phyloP scores from a whole-genome alignment of 805 yeast genomes.

The Priceomyces castillae region DNA sequence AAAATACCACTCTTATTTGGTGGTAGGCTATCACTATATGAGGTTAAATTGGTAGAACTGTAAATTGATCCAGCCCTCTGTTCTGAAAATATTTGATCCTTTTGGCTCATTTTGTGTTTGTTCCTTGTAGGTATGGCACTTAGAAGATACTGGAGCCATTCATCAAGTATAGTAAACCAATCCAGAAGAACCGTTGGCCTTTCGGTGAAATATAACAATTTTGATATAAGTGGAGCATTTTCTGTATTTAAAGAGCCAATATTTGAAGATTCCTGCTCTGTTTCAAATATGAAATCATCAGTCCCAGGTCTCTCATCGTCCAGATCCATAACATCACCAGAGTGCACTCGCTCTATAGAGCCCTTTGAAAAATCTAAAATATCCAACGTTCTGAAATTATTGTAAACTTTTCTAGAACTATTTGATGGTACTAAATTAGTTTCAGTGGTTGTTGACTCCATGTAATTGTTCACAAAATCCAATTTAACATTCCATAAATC shows the following conservation, averaged over 20 bases:
- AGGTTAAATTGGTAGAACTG: neutral
- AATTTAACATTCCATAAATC: constrained; percentile 24
- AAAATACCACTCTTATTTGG: neutral
- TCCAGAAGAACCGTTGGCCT: constrained; percentile 3
- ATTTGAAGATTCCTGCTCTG: constrained; percentile 2
- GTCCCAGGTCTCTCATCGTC: constrained; percentile 7
- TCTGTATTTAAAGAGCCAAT: neutral
- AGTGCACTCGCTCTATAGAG: neutral
- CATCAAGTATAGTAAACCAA: constrained; percentile 7
- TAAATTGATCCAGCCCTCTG: constrained; percentile 24
- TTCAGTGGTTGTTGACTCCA: constrained; percentile 12
- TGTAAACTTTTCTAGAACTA: constrained; percentile 19
- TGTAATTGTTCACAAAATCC: constrained; percentile 25
- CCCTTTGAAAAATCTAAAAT: constrained; percentile 9
- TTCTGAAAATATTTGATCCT: constrained; percentile 34
- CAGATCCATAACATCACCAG: constrained; percentile 10
- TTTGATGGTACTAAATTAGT: constrained; percentile 14
- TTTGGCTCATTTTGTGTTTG: constrained; percentile 29
- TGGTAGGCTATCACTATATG: neutral
- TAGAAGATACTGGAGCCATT: constrained; percentile 14
- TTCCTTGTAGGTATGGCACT: constrained; percentile 29
- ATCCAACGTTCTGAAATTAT: constrained; percentile 23
- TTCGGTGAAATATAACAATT: constrained; percentile 4
- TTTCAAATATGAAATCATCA: constrained; percentile 4
- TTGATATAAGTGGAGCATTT: neutral